phyloP scores from a whole-genome alignment of 208 protist species.

The Wallacemonas collosoma region DNA sequence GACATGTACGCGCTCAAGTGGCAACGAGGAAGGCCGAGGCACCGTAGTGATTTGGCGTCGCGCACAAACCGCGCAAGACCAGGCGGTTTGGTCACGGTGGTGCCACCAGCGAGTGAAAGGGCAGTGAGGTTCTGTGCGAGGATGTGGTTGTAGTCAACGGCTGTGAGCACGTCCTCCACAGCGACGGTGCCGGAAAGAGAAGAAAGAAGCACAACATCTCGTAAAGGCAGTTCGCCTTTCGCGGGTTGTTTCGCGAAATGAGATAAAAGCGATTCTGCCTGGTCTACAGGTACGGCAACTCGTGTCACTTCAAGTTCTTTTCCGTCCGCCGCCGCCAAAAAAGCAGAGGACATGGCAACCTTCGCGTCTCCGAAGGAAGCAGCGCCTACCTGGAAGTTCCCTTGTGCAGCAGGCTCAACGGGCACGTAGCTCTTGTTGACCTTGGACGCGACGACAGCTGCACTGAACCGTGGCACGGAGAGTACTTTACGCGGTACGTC shows the following conservation, averaged over 20 bases:
- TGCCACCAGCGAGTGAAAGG: conserved; percentile 2
- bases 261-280: conserved; percentile 19
- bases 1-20: conserved; percentile 9
- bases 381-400: conserved; percentile 4
- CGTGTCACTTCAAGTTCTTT: not conserved
- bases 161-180: conserved; percentile 12
- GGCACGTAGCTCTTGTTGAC: conserved; percentile 35
- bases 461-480: conserved; percentile 41
- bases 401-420: not conserved
- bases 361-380: not conserved
- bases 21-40: conserved; percentile 6
- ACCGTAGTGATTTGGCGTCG: conserved; percentile 5
- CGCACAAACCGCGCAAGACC: not conserved
- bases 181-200: conserved; percentile 11
- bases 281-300: conserved; percentile 23
- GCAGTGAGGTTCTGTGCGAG: conserved; percentile 5
- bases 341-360: conserved; percentile 4
- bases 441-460: conserved; percentile 57
- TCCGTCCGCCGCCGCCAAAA: conserved; percentile 6
- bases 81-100: not conserved
- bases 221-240: not conserved
- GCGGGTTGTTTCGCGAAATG: conserved; percentile 14
- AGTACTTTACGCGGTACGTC: conserved; percentile 20
- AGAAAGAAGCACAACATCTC: conserved; percentile 1
- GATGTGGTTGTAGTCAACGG: conserved; percentile 9